Evolutionary conservation across 768 basidiomycete genomes (phyloP).

Genomic region (Suillus tomentosus): DNA sequence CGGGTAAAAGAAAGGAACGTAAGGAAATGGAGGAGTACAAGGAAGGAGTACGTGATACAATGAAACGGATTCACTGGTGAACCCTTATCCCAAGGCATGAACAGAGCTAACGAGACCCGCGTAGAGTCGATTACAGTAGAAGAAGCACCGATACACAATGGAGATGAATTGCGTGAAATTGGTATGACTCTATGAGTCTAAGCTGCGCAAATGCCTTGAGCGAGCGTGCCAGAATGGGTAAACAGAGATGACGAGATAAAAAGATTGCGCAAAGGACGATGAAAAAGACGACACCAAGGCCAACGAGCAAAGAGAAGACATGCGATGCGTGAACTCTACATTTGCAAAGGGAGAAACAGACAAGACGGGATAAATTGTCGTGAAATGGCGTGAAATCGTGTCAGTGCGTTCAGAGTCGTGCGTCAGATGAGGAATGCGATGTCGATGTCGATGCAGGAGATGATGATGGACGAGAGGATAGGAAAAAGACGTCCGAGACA

Average conservation of each 20-base stretch:
- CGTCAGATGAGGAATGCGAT: neutral
- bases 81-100: neutral
- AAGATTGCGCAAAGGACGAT: neutral
- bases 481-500: constrained; percentile 12
- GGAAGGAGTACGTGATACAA: constrained; percentile 3
- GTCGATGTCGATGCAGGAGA: neutral
- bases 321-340: constrained; percentile 1
- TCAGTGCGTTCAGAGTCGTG: constrained; percentile 1
- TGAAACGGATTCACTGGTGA: neutral
- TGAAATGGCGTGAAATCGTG: neutral
- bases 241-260: neutral
- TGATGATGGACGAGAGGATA: neutral
- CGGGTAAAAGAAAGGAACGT: neutral
- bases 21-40: neutral
- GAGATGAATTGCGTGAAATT: neutral
- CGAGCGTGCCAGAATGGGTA: neutral
- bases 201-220: constrained; percentile 1
- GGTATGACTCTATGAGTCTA: constrained; percentile 5
- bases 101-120: constrained; percentile 1
- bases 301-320: neutral
- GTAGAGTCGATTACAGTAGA: constrained; percentile 1
- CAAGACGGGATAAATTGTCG: neutral
- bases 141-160: neutral
- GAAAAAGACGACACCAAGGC: neutral
- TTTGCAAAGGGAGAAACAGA: constrained; percentile 1